Evolutionary conservation across 345 rosid genomes (phyloP).

Genomic region (Salix purpurea): DNA sequence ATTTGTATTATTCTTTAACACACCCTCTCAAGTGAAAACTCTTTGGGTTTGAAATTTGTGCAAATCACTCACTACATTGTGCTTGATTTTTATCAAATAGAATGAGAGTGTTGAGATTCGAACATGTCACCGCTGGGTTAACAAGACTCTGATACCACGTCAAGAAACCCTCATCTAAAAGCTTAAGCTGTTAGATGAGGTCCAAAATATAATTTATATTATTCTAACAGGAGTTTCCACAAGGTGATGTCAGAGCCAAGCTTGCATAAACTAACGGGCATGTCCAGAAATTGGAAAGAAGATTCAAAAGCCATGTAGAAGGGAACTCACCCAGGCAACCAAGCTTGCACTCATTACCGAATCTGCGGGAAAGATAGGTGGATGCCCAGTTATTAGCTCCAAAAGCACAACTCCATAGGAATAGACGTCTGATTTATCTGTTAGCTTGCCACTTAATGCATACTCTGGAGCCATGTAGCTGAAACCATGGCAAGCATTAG

Average conservation of each 20-base stretch:
- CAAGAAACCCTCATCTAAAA: too few species aligned
- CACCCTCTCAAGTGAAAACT: too few species aligned
- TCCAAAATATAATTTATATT: too few species aligned
- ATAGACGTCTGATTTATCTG: neutral
- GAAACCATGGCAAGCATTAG: neutral
- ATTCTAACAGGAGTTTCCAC: neutral
- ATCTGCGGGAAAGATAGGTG: conserved; percentile 5
- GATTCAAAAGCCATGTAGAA: neutral
- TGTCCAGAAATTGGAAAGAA: neutral
- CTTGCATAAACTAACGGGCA: neutral
- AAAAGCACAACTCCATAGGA: conserved; percentile 15
- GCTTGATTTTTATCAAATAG: too few species aligned
- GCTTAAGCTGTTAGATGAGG: too few species aligned
- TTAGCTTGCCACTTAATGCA: conserved; percentile 17
- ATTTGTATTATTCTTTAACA: too few species aligned
- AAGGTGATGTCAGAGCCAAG: neutral
- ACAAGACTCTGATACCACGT: too few species aligned
- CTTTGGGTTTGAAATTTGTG: too few species aligned
- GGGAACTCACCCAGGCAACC: conserved; percentile 15
- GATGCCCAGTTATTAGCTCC: conserved; percentile 25
- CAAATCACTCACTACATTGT: too few species aligned
- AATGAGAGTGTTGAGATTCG: too few species aligned
- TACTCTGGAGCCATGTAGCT: conserved; percentile 24
- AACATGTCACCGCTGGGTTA: too few species aligned
- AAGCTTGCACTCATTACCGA: neutral